Evolutionary conservation across 352 stramenopile species (phyloP).

Genomic region (Globisporangium apiculatum): DNA sequence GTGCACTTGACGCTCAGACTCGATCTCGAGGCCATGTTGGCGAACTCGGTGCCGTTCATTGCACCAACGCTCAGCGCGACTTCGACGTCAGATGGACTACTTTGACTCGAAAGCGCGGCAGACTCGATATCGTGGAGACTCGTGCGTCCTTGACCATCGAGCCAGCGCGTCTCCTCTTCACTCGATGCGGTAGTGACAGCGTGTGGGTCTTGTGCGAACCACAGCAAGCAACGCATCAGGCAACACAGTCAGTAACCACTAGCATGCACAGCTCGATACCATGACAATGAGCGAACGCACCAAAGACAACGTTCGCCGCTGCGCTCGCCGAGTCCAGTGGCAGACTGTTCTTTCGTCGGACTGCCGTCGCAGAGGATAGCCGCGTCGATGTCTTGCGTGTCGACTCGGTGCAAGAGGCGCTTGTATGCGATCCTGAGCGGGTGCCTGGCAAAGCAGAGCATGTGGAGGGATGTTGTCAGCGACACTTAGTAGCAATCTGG

Average conservation of each 20-base stretch:
- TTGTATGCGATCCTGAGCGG: not conserved
- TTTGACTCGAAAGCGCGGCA: too few relatives aligned
- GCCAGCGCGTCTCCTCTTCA: not conserved
- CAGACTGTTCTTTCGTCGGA: not conserved
- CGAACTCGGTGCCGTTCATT: slow-evolving; percentile 17
- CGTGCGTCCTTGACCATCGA: not conserved
- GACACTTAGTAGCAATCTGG: not conserved
- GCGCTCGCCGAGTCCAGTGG: not conserved
- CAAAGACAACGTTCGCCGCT: slow-evolving; percentile 1
- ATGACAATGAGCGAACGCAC: not conserved
- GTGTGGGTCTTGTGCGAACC: not conserved
- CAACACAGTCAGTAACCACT: too few relatives aligned
- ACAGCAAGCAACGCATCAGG: not conserved
- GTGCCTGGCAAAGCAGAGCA: not conserved
- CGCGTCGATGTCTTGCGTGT: not conserved
- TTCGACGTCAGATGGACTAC: not conserved
- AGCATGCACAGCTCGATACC: too few relatives aligned
- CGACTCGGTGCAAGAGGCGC: not conserved
- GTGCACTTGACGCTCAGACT: slow-evolving; percentile 9
- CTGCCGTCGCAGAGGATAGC: not conserved
- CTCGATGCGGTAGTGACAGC: not conserved
- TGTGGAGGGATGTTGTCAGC: not conserved
- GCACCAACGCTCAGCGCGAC: slow-evolving; percentile 24
- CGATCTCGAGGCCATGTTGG: slow-evolving; percentile 19
- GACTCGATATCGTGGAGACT: slow-evolving; percentile 1